Evolutionary conservation across 2,329 filamentous ascomycete species (phyloP).

Genomic region (Hypoxylon sp.): DNA sequence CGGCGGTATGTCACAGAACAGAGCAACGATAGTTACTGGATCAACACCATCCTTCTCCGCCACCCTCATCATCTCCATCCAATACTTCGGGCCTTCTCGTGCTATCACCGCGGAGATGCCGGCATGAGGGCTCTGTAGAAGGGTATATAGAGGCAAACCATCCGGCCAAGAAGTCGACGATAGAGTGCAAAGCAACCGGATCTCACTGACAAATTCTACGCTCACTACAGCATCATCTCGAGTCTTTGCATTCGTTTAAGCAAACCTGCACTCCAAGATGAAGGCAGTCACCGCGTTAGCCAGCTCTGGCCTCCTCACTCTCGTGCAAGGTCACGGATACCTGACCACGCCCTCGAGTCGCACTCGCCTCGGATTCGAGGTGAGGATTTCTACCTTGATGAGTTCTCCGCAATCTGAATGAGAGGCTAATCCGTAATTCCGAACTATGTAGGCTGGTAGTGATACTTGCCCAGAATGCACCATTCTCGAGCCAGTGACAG

Average conservation of each 20-base stretch:
- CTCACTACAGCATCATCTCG: constrained; percentile 5
- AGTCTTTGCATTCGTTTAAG: constrained; percentile 18
- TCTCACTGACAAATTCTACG: constrained; percentile 9
- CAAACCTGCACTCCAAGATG: constrained; percentile 30
- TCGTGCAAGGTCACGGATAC: constrained; percentile 61
- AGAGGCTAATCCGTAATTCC: constrained; percentile 23
- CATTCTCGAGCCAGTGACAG: constrained; percentile 66
- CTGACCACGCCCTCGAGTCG: constrained; percentile 61
- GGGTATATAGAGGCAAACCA: constrained; percentile 32
- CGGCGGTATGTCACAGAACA: constrained; percentile 35
- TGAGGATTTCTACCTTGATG: constrained; percentile 44
- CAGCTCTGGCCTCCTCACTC: constrained; percentile 31
- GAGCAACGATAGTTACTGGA: constrained; percentile 18
- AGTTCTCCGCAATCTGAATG: background rate
- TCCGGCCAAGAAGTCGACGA: constrained; percentile 20
- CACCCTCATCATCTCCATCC: constrained; percentile 22
- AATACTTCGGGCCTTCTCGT: constrained; percentile 39
- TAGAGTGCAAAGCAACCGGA: constrained; percentile 20
- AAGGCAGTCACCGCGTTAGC: constrained; percentile 33
- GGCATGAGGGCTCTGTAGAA: constrained; percentile 1
- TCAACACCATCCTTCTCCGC: constrained; percentile 15
- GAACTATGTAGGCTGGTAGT: constrained; percentile 57
- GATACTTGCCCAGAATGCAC: constrained; percentile 69
- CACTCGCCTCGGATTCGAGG: constrained; percentile 61
- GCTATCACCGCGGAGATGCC: constrained; percentile 24